A percentile compares a stretch with the other conserved stretches of the same genome.
Evolutionary conservation across 441 rosid genomes (phyloP).

Genomic region (Pelargonium myrrhifolium): DNA sequence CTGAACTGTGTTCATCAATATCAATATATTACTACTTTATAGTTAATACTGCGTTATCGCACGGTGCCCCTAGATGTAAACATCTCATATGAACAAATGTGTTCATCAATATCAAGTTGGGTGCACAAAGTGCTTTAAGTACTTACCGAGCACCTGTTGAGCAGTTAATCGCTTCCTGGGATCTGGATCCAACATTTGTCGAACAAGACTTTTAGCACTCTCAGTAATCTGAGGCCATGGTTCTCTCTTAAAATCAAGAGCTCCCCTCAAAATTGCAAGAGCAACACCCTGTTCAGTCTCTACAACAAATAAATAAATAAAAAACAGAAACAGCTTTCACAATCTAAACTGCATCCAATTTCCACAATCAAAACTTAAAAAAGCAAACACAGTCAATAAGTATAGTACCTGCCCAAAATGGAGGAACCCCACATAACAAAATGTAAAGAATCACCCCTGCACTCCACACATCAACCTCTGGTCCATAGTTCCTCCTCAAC

Average conservation of each 20-base stretch:
- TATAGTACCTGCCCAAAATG: slow-evolving; percentile 85
- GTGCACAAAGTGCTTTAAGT: slow-evolving; percentile 5
- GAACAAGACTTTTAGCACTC: slow-evolving; percentile 78
- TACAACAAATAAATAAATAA: slow-evolving; percentile 36
- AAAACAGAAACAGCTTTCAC: slow-evolving; percentile 11
- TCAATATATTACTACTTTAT: no score
- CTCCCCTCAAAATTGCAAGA: slow-evolving; percentile 78
- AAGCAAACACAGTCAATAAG: background rate
- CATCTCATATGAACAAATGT: background rate
- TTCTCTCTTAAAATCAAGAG: slow-evolving; percentile 82
- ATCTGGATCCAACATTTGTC: slow-evolving; percentile 76
- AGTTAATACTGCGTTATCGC: no score
- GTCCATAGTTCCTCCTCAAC: slow-evolving; percentile 81
- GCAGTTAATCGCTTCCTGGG: slow-evolving; percentile 75
- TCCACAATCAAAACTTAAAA: background rate
- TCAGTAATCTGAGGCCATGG: slow-evolving; percentile 97
- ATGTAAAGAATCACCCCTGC: slow-evolving; percentile 90
- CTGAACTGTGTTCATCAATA: no score
- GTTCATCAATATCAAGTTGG: background rate
- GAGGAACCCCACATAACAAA: slow-evolving; percentile 87
- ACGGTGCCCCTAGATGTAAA: background rate
- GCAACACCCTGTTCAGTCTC: slow-evolving; percentile 98
- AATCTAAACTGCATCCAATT: background rate
- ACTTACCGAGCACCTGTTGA: slow-evolving; percentile 79
- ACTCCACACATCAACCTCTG: slow-evolving; percentile 91